These are phyloP conservation scores for Trichocomaceae sp. DNA, from an alignment of 2,329 filamentous ascomycete genomes.

Conservation along the genomic window DNA sequence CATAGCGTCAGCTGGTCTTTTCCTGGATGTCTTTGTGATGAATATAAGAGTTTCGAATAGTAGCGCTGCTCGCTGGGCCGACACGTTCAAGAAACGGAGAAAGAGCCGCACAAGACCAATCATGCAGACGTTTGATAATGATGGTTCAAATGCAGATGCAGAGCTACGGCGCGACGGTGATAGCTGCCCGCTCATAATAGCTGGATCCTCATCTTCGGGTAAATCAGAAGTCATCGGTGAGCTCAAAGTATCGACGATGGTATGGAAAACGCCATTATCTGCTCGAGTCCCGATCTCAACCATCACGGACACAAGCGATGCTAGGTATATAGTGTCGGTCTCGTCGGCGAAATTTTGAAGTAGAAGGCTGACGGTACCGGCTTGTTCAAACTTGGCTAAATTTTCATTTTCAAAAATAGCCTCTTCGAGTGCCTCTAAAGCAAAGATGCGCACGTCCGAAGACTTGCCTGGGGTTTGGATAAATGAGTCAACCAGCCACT, in stretches of 20 bases:
- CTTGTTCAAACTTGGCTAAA: constrained; percentile 25
- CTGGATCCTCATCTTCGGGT: constrained; percentile 23
- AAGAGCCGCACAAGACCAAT: constrained; percentile 70
- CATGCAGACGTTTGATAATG: constrained; percentile 57
- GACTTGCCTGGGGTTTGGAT: constrained; percentile 32
- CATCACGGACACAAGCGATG: constrained; percentile 34
- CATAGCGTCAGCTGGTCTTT: constrained; percentile 61
- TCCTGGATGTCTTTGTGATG: constrained; percentile 53
- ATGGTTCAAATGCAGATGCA: constrained; percentile 26
- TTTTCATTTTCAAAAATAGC: constrained; percentile 29
- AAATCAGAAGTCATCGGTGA: constrained; percentile 32
- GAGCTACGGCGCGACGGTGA: constrained; percentile 26
- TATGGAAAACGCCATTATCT: constrained; percentile 28
- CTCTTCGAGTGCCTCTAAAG: constrained; percentile 35
- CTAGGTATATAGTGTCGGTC: constrained; percentile 32
- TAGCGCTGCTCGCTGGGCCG: constrained; percentile 57
- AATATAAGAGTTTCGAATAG: constrained; percentile 59
- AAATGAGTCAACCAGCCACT: constrained; percentile 31
- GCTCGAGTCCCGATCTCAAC: constrained; percentile 27
- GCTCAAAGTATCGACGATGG: constrained; percentile 28
- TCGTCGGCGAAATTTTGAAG: constrained; percentile 32
- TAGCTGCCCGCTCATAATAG: constrained; percentile 17
- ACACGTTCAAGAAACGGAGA: constrained; percentile 61
- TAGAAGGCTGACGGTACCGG: constrained; percentile 29
- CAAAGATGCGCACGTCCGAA: constrained; percentile 34